Base-by-base conservation (phyloP, 2,329 filamentous ascomycete genomes). In the Claviceps sp. region DNA sequence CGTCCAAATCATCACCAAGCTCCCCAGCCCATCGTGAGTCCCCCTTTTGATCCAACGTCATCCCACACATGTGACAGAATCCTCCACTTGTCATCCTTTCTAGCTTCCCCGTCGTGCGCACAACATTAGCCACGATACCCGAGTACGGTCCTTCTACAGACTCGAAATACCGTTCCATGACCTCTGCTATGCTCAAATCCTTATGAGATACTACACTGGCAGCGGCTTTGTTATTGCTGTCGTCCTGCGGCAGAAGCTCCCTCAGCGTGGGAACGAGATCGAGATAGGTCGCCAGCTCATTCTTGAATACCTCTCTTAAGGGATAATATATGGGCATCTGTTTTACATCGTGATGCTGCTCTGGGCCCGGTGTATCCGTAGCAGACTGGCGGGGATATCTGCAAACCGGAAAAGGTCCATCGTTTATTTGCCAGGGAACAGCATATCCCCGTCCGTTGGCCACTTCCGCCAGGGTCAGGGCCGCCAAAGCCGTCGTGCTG, bases 71-170 rank as follows among this genome's bases (percentile, higher is more conserved):
- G 38, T 76, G 74, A 61, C 89, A 94, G 34, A 61, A 62, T 4
- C 52, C 60, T n/a, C 60, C 63, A 7, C 64, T 65, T 1, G 70
- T 59, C 0, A 71, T 64, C 26, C 79, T 69, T 46, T 82, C 73
- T 42, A 97, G 74, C 68, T 94, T 95, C 50, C 82, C 84, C n/a
- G 87, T 84, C 38, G 91, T 98, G 56, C 89, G 81, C 5, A 96
- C 91, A 10, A 98, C 93, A 64, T 98, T 98, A 37, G 90, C 85
- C 58, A 98, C 90, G 52, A 97, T 89, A 52, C 87, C 88, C 3
- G 90, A 87, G 62, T 94, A 96, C 54, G 85, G 85, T 57, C 81
- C 80, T 64, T 95, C 90, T 16, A 95, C 66, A 41, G 88, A 42
- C 58, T 81, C 80, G 62, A 98, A 95, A 66, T 96, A 98, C 53